Percentiles rank a stretch among this genome's conserved stretches.
Conservation (phyloP, 176 grass and related monocot genomes). For the Musa schizocarpa region DNA sequence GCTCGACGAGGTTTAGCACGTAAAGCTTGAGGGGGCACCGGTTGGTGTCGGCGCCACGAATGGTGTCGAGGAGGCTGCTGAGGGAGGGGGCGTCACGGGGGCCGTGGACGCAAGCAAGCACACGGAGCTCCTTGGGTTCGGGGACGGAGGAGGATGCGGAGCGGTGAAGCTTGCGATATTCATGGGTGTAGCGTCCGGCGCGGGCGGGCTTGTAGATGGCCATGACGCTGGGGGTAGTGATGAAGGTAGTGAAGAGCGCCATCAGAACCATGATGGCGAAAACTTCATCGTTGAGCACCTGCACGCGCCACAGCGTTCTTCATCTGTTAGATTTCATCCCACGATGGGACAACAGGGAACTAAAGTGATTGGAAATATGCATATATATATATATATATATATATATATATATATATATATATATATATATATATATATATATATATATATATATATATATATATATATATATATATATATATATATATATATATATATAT, state of each 20-base stretch:
- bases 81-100: slow-evolving; percentile 24
- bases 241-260: slow-evolving; percentile 17
- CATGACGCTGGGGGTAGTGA: slow-evolving; percentile 4
- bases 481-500: too few relatives aligned
- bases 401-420: too few relatives aligned
- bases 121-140: slow-evolving; percentile 26
- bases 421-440: too few relatives aligned
- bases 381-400: too few relatives aligned
- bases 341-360: background rate
- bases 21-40: slow-evolving; percentile 24
- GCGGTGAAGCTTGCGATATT: too few relatives aligned
- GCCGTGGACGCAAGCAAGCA: slow-evolving; percentile 51
- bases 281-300: slow-evolving; percentile 2
- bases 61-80: slow-evolving; percentile 35
- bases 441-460: too few relatives aligned
- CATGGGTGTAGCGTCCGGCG: too few relatives aligned
- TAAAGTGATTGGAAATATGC: too few relatives aligned
- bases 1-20: slow-evolving; percentile 58
- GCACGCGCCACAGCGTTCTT: too few relatives aligned
- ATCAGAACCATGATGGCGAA: slow-evolving; percentile 11
- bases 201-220: slow-evolving; percentile 3
- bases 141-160: too few relatives aligned
- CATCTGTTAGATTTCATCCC: background rate
- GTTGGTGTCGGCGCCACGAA: slow-evolving; percentile 3
- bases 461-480: too few relatives aligned